Conservation (phyloP, 208 protist species). For the Acanthamoeba triangularis region DNA sequence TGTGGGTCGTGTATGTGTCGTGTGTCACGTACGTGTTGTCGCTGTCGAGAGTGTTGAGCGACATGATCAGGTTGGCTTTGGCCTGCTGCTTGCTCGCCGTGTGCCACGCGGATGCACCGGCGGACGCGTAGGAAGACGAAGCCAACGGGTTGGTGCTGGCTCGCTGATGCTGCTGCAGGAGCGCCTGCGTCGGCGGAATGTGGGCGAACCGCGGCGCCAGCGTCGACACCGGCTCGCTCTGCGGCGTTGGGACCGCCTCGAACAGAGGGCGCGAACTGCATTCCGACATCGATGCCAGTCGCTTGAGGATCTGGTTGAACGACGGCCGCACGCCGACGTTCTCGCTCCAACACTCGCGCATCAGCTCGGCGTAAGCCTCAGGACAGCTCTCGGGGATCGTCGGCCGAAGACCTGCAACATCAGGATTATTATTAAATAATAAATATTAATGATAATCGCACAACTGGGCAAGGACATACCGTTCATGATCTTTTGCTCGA, state of each 20-base stretch:
- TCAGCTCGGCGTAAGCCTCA: conserved; percentile 17
- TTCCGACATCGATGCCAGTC: background rate
- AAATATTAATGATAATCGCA: background rate
- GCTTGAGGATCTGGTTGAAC: conserved; percentile 43
- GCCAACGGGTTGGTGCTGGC: background rate
- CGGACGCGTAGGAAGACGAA: background rate
- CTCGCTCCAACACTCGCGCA: conserved; percentile 61
- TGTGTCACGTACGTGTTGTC: background rate
- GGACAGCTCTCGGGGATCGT: background rate
- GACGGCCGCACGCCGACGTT: conserved; percentile 18
- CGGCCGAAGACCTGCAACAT: background rate
- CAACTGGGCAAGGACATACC: background rate
- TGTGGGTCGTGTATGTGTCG: background rate
- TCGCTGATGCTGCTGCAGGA: too few species aligned
- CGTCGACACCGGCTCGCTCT: background rate
- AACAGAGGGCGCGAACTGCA: too few species aligned
- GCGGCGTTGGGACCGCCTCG: background rate
- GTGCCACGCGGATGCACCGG: background rate
- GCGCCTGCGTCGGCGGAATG: background rate
- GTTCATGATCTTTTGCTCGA: conserved; percentile 52
- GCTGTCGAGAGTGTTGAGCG: background rate
- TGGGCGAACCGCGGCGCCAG: background rate
- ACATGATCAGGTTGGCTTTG: background rate
- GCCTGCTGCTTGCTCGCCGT: background rate
- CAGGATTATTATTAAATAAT: background rate